These are phyloP conservation scores for Blastobotrys niveus DNA, from an alignment of 1,139 yeast genomes.

Conservation along the genomic window DNA sequence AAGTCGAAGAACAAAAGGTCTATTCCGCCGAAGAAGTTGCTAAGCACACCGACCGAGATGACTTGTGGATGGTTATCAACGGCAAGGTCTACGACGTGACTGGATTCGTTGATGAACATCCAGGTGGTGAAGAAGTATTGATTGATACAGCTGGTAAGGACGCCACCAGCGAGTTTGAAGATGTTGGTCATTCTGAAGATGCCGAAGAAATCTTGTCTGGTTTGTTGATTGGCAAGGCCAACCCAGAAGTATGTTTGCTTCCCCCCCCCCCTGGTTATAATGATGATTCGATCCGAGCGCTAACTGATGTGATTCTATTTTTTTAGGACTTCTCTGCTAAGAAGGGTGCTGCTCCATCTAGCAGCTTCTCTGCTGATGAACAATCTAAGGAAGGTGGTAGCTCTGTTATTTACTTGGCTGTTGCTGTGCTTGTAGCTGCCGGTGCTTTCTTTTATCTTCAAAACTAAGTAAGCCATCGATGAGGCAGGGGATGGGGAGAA, in stretches of 20 bases:
- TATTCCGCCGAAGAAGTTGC: slow-evolving; percentile 66
- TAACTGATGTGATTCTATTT: background rate
- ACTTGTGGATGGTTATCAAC: slow-evolving; percentile 84
- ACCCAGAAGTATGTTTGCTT: slow-evolving; percentile 26
- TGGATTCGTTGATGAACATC: slow-evolving; percentile 87
- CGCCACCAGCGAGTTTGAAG: slow-evolving; percentile 91
- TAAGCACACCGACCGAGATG: slow-evolving; percentile 69
- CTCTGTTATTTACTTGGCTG: slow-evolving; percentile 43
- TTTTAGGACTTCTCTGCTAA: slow-evolving; percentile 10
- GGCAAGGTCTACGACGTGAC: slow-evolving; percentile 89
- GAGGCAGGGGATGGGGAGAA: too few species aligned
- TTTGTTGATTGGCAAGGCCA: slow-evolving; percentile 64
- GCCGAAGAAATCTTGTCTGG: slow-evolving; percentile 72
- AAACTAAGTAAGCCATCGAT: too few species aligned
- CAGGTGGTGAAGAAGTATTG: slow-evolving; percentile 94
- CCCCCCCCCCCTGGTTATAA: too few species aligned
- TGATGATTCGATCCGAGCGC: too few species aligned
- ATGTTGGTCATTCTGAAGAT: slow-evolving; percentile 96
- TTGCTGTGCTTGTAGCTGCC: slow-evolving; percentile 49
- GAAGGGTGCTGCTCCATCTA: slow-evolving; percentile 9
- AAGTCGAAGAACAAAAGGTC: slow-evolving; percentile 30
- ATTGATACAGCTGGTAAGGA: slow-evolving; percentile 86
- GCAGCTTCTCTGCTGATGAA: slow-evolving; percentile 18
- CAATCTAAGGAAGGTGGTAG: slow-evolving; percentile 20
- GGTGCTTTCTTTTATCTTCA: slow-evolving; percentile 48